A percentile compares a stretch with the other conserved stretches of the same genome.
Conservation (phyloP, 2,329 filamentous ascomycete genomes). For the Bimuria novae-zelandiae region DNA sequence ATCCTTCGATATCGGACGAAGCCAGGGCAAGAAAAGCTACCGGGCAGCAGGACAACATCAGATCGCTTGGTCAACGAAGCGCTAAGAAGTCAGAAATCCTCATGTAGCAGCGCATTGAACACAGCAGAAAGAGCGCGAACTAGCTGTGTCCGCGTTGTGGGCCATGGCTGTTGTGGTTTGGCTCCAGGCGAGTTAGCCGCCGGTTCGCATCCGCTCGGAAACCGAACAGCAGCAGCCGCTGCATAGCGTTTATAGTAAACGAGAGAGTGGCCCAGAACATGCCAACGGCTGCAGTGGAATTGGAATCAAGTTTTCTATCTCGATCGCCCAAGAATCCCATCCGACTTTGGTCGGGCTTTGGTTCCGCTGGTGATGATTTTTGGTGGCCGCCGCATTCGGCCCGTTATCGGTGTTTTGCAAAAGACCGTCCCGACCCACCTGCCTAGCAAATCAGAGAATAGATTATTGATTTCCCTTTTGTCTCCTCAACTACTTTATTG, state of each 20-base stretch:
- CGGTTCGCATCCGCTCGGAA: conserved; percentile 16
- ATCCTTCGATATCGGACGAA: not conserved
- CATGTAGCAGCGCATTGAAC: not conserved
- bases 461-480: no score
- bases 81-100: conserved; percentile 3
- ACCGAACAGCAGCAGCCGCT: conserved; percentile 16
- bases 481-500: no score
- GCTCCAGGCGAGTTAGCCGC: conserved; percentile 4
- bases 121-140: not conserved
- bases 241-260: not conserved
- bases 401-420: no score
- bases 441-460: no score
- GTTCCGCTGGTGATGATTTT: not conserved
- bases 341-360: conserved; percentile 5
- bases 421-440: no score
- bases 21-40: not conserved
- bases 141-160: not conserved
- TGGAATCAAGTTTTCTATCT: conserved; percentile 1
- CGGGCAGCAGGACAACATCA: not conserved
- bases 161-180: not conserved
- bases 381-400: conserved; percentile 2
- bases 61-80: not conserved
- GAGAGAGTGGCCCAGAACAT: not conserved
- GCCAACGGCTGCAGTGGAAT: conserved; percentile 9
- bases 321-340: conserved; percentile 2